A percentile compares a stretch with the other conserved stretches of the same genome.
Evolutionary conservation across 768 basidiomycete species (phyloP).

Genomic region (Leucocoprinus sp.): DNA sequence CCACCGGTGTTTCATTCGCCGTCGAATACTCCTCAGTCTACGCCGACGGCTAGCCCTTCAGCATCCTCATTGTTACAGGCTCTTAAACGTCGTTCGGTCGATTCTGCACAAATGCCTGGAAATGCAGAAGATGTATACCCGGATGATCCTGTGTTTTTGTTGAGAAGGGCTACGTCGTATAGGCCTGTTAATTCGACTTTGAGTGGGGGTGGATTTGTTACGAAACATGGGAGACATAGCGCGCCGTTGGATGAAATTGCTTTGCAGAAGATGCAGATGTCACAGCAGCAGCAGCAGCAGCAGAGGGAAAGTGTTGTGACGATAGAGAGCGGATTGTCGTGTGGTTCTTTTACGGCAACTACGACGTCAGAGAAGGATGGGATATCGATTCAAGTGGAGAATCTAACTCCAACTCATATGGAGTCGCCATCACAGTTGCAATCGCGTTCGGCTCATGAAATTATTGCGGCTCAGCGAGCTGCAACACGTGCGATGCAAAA

Average conservation of each 20-base stretch:
- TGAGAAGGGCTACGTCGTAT: slow-evolving; percentile 76
- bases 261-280: slow-evolving; percentile 50
- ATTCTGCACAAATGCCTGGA: slow-evolving; percentile 67
- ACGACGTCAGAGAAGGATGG: too few relatives aligned
- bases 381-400: too few relatives aligned
- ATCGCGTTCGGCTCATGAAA: slow-evolving; percentile 68
- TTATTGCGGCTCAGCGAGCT: slow-evolving; percentile 89
- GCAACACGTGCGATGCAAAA: slow-evolving; percentile 80
- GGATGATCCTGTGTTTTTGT: slow-evolving; percentile 84
- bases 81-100: slow-evolving; percentile 83
- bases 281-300: too few relatives aligned
- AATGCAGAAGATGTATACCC: slow-evolving; percentile 64
- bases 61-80: too few relatives aligned
- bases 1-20: slow-evolving; percentile 45
- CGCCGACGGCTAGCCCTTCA: too few relatives aligned
- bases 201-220: slow-evolving; percentile 31
- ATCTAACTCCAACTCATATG: too few relatives aligned
- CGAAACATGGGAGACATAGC: too few relatives aligned
- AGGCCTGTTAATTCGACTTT: slow-evolving; percentile 47
- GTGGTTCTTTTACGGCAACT: slow-evolving; percentile 14
- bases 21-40: too few relatives aligned
- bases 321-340: slow-evolving; percentile 47
- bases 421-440: too few relatives aligned
- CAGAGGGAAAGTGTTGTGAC: slow-evolving; percentile 31
- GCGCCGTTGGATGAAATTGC: slow-evolving; percentile 82